A percentile compares a stretch with the other conserved stretches of the same genome.
These are phyloP conservation scores for Talaromyces trachyspermus DNA, from an alignment of 495 filamentous ascomycete genomes.

Conservation along the genomic window DNA sequence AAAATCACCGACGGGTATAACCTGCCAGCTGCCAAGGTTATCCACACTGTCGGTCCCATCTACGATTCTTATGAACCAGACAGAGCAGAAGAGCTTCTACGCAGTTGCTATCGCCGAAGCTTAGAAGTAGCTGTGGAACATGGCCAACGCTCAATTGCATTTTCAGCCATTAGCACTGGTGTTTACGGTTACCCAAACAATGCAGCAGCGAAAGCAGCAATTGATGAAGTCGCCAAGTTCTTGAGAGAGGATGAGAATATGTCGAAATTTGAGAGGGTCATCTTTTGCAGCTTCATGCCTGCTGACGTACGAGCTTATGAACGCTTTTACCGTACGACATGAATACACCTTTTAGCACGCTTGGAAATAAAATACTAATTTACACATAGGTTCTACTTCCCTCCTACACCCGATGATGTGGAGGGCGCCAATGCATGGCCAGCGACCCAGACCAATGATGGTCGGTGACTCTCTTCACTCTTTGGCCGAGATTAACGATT, in stretches of 20 bases:
- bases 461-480: slow-evolving; percentile 18
- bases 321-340: slow-evolving; percentile 53
- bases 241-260: slow-evolving; percentile 50
- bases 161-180: slow-evolving; percentile 78
- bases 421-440: neutral
- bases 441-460: slow-evolving; percentile 7
- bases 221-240: slow-evolving; percentile 63
- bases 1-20: slow-evolving; percentile 76
- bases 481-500: slow-evolving; percentile 14
- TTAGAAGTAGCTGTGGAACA: slow-evolving; percentile 64
- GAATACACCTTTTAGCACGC: slow-evolving; percentile 27
- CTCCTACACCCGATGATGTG: slow-evolving; percentile 13
- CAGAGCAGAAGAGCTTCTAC: slow-evolving; percentile 43
- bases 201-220: slow-evolving; percentile 61
- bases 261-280: slow-evolving; percentile 56
- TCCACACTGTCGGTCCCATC: slow-evolving; percentile 88
- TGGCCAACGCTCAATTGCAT: slow-evolving; percentile 65
- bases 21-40: slow-evolving; percentile 69
- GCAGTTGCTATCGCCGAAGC: slow-evolving; percentile 66
- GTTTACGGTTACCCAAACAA: slow-evolving; percentile 79
- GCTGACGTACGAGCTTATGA: slow-evolving; percentile 74
- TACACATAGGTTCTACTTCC: slow-evolving; percentile 16
- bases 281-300: slow-evolving; percentile 72
- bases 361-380: neutral
- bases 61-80: slow-evolving; percentile 43